Conservation (phyloP, 2,329 filamentous ascomycete genomes). For the Corynespora cassiicola region DNA sequence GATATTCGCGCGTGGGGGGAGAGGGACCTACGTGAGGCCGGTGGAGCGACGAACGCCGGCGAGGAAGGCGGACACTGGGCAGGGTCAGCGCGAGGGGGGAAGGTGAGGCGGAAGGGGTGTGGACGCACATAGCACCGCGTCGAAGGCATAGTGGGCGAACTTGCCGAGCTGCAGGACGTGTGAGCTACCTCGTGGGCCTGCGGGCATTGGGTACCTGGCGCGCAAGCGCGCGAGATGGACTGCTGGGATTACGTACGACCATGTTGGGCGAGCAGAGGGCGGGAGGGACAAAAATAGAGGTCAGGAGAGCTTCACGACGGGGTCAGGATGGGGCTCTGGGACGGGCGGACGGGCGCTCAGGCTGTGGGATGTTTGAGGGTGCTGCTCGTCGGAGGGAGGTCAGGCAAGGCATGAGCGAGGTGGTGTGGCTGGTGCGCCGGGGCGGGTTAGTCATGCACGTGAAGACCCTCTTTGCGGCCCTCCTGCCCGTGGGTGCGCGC, state of each 20-base stretch:
- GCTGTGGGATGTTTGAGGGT: slow-evolving; percentile 6
- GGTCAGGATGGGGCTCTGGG: slow-evolving; percentile 2
- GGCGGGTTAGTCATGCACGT: slow-evolving; percentile 21
- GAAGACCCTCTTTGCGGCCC: slow-evolving; percentile 11
- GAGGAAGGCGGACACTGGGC: slow-evolving; percentile 87
- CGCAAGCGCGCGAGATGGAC: slow-evolving; percentile 14
- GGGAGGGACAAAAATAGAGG: slow-evolving; percentile 7
- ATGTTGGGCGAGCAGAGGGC: slow-evolving; percentile 26
- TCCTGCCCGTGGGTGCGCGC: too few relatives aligned
- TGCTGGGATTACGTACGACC: slow-evolving; percentile 44
- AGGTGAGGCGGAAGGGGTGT: slow-evolving; percentile 8
- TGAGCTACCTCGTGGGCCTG: slow-evolving; percentile 56
- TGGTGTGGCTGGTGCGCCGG: slow-evolving; percentile 35
- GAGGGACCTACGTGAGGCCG: slow-evolving; percentile 83
- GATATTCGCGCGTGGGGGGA: slow-evolving; percentile 18
- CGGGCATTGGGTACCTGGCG: slow-evolving; percentile 20
- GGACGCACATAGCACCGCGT: slow-evolving; percentile 84
- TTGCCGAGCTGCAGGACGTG: slow-evolving; percentile 83
- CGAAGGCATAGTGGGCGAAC: slow-evolving; percentile 93
- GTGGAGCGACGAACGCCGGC: slow-evolving; percentile 98
- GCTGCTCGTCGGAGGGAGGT: slow-evolving; percentile 10
- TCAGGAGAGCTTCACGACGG: neutral
- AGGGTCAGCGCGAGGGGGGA: slow-evolving; percentile 19
- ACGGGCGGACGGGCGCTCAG: neutral
- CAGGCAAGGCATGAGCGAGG: slow-evolving; percentile 2